Evolutionary conservation across 2,329 filamentous ascomycete species (phyloP).

Genomic region (Neonectria punicea): DNA sequence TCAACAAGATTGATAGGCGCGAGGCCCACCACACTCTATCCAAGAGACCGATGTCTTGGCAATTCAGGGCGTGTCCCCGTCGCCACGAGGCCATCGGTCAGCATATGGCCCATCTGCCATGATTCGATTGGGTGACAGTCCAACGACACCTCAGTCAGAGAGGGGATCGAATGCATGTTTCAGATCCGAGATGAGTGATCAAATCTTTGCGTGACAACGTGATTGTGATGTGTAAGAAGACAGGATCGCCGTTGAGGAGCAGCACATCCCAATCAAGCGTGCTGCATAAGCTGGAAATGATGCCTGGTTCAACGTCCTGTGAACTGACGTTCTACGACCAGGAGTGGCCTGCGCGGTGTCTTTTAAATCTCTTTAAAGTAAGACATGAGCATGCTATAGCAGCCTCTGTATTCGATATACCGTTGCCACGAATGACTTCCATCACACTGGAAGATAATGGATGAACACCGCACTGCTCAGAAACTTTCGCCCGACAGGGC

Average conservation of each 20-base stretch:
- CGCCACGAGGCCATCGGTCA: neutral
- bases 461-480: neutral
- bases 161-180: constrained; percentile 15
- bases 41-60: neutral
- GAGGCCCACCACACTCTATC: neutral
- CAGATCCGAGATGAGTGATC: constrained; percentile 14
- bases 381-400: neutral
- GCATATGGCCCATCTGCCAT: neutral
- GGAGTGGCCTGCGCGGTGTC: neutral
- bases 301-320: neutral
- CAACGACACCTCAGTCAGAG: neutral
- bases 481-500: neutral
- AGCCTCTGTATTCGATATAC: neutral
- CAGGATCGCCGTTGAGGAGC: neutral
- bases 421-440: neutral
- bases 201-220: neutral
- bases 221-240: neutral
- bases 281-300: constrained; percentile 11
- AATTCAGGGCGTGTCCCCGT: neutral
- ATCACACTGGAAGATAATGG: neutral
- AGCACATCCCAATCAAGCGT: constrained; percentile 6
- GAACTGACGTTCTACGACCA: neutral
- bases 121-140: constrained; percentile 5
- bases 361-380: neutral
- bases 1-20: neutral